These are phyloP conservation scores for Blastocystis sp. DNA, from an alignment of 352 stramenopile species.

Conservation along the genomic window DNA sequence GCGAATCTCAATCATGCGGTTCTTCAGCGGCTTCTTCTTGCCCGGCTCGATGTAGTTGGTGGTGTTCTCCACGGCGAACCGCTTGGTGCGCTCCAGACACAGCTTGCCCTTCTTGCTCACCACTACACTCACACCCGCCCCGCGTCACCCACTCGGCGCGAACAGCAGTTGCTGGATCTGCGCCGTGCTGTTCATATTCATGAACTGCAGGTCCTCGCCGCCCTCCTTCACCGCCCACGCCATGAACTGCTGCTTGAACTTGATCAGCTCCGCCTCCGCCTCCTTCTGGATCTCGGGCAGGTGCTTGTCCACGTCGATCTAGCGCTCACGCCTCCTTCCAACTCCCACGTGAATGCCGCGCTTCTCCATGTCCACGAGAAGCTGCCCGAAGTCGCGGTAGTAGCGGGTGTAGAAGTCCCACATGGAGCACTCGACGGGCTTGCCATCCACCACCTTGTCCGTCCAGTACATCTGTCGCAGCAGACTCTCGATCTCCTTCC, in stretches of 20 bases:
- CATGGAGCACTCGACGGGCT: constrained; percentile 78
- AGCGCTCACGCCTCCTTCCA: constrained; percentile 46
- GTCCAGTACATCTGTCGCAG: constrained; percentile 87
- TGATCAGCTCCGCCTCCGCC: constrained; percentile 85
- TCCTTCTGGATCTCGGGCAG: constrained; percentile 87
- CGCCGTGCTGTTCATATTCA: constrained; percentile 90
- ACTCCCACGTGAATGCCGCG: constrained; percentile 87
- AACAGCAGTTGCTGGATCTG: constrained; percentile 97
- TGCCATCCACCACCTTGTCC: constrained; percentile 33
- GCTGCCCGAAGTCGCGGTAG: constrained; percentile 94
- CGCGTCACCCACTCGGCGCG: constrained; percentile 79
- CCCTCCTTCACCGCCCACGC: constrained; percentile 87
- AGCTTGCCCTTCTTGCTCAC: constrained; percentile 76
- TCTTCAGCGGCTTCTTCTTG: constrained; percentile 76
- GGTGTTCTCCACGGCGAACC: constrained; percentile 82
- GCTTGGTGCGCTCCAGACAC: constrained; percentile 80
- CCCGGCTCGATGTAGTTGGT: constrained; percentile 75
- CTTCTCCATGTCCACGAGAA: constrained; percentile 97
- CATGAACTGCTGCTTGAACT: constrained; percentile 80
- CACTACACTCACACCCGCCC: neutral
- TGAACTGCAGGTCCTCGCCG: constrained; percentile 88
- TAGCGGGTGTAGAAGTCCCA: constrained; percentile 96
- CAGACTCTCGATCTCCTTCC: constrained; percentile 85
- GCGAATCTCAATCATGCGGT: constrained; percentile 76
- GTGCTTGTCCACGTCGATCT: constrained; percentile 85